Base-by-base conservation (phyloP, 345 rosid species). In the Hibiscus trionum region DNA sequence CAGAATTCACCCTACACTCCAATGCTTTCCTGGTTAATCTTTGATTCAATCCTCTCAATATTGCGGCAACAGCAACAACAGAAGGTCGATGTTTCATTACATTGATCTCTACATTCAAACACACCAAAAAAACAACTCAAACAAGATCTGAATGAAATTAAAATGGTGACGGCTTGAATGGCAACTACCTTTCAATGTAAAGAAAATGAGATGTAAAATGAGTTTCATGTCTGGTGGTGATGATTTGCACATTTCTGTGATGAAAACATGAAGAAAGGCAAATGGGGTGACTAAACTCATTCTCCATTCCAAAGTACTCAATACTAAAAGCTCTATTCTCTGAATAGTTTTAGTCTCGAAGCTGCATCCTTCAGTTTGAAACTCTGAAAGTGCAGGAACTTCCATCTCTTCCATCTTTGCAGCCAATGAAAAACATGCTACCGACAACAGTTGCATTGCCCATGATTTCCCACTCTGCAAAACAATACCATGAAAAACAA, bases 241-340 rank as follows among this genome's bases (percentile, higher is more conserved):
- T 17, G 77, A 74, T 27, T 74, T 26, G 76, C 61, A 59, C 44
- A 84, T 53, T 66, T 77, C 86, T 11, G 67, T 15, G 12, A 77
- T 71, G 19, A 88, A 75, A 79, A 78, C 72, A 77, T 64, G 76
- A 61, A 90, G 72, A 73, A 86, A 90, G 3, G 73, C 70, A 46
- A 86, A 77, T 15, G 92, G 89, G 24, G 96, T 86, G 26, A 85
- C 58, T 11, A 87, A 80, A 17, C 71, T 74, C 86, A 90, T 85
- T 74, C 72, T 85, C 96, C 92, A 90, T 53, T 80, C 79, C 46
- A 90, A 79, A 19, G 92, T 81, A 24, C 74, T 80, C 27, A 88
- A 77, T 35, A 90, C 84, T 75, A 87, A 72, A 73, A 90, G 82
- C 86, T 90, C 96, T 92, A 90, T 90, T 78, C 87, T 85, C 75